Base-by-base conservation (phyloP, 1,284 basidiomycete genomes). In the Rhodotorula glutinis region DNA sequence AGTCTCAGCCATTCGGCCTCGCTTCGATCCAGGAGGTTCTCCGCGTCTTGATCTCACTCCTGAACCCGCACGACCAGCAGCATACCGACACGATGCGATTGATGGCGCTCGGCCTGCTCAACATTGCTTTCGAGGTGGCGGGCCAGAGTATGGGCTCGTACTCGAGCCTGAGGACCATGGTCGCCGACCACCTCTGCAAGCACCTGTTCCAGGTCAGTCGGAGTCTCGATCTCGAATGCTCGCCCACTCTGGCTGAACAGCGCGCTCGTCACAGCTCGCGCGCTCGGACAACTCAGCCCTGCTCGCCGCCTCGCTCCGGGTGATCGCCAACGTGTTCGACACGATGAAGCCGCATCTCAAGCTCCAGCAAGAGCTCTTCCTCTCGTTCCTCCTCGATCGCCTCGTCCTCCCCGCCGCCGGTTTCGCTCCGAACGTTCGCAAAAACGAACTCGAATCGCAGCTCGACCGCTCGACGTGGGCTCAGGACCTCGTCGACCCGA, bases 11-110 rank as follows among this genome's bases (percentile, higher is more conserved):
- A 82, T 96, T 92, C 79, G 93, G 94, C 13, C 84, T 98, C 33
- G 91, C 94, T 0, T 95, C 96, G 3, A 88, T 97, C 59, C 82
- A 93, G 30, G 96, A 98, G 78, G 86, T 99, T 5, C 82, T 98
- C 47, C 88, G 94, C 2, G 96, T 98, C 38, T 85, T 99, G 57
- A 88, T 97, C 75, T 94, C 95, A 71, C 89, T 98, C 29, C 84
- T 98, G 33, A 93, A 98, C 78, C 96, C 96, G 23, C 89, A 87
- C 74, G 93, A 96, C 76, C 88, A 91, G 71, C 87, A 94, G 62
- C 95, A 98, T 78, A 98, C 96, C 8, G 94, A 98, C 78, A 92
- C 94, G 5, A 98, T 96, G 74, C 88, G 96, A 10, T 82, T 97
- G 17, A 89, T 91, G 55, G 90, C 93, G 1, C 84, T 98, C 43